Evolutionary conservation across 495 filamentous ascomycete genomes (phyloP).

Genomic region (Xylaria scruposa): DNA sequence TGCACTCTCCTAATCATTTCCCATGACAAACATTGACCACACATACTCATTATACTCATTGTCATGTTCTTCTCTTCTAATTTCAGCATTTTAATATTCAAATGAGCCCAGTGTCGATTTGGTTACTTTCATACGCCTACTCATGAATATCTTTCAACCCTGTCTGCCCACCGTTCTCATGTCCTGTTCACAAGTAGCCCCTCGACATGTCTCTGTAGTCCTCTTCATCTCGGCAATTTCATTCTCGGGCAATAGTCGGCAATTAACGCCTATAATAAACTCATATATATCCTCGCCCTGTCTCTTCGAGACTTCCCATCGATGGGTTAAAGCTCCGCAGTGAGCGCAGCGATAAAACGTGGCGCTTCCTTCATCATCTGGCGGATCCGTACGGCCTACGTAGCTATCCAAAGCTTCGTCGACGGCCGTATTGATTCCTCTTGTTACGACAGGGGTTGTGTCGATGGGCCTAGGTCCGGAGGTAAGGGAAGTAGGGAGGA

Average conservation of each 20-base stretch:
- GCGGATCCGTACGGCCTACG: background rate
- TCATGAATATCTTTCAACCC: background rate
- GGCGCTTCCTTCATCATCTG: too few relatives aligned
- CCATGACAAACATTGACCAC: background rate
- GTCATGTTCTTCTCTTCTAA: background rate
- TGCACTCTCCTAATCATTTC: background rate
- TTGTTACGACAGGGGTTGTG: background rate
- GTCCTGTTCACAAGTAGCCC: background rate
- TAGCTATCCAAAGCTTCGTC: constrained; percentile 17
- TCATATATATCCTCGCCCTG: background rate
- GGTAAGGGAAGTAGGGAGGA: background rate
- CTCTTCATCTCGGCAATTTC: background rate
- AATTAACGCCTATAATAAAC: constrained; percentile 1
- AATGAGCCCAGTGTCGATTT: background rate
- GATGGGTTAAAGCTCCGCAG: constrained; percentile 1
- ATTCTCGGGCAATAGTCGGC: constrained; percentile 12
- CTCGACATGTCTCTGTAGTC: background rate
- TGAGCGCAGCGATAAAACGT: constrained; percentile 9
- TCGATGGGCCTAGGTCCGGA: background rate
- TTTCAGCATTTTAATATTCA: background rate
- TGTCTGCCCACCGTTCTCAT: background rate
- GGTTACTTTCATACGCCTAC: background rate
- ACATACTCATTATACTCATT: background rate
- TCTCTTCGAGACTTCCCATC: background rate
- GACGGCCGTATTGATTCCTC: background rate